Percentiles rank a stretch among this genome's conserved stretches.
These are phyloP conservation scores for Alternaria solani DNA, from an alignment of 2,329 filamentous ascomycete species.

Conservation along the genomic window DNA sequence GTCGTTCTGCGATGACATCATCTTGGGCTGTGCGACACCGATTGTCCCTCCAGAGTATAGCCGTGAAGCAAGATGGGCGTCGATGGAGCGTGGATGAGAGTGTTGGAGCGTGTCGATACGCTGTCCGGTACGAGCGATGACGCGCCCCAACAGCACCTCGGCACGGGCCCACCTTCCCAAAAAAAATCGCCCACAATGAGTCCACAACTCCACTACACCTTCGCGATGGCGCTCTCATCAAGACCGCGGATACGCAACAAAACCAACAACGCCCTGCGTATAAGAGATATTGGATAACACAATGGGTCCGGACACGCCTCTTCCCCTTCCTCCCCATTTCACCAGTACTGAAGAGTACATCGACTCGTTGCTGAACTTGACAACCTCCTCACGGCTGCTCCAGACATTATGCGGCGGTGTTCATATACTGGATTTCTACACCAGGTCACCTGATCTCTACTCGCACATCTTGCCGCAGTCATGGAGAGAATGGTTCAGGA, in stretches of 20 bases:
- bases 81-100: constrained; percentile 6
- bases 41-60: neutral
- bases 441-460: constrained; percentile 82
- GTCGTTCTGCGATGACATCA: constrained; percentile 50
- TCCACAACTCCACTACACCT: constrained; percentile 20
- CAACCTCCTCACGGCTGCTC: constrained; percentile 76
- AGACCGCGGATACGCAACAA: neutral
- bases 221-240: constrained; percentile 13
- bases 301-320: constrained; percentile 60
- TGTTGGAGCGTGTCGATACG: constrained; percentile 18
- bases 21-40: constrained; percentile 29
- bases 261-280: neutral
- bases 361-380: constrained; percentile 77
- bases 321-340: constrained; percentile 78
- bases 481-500: constrained; percentile 82
- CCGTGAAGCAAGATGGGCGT: neutral
- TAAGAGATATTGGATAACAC: constrained; percentile 23
- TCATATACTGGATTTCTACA: constrained; percentile 96
- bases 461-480: constrained; percentile 75
- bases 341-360: constrained; percentile 77
- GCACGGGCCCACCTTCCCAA: constrained; percentile 27
- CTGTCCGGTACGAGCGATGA: constrained; percentile 16
- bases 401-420: constrained; percentile 95
- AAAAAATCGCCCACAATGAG: constrained; percentile 21
- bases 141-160: constrained; percentile 16